Conservation (phyloP, 2,329 filamentous ascomycete genomes). For the Phyllosticta citrichinensis region DNA sequence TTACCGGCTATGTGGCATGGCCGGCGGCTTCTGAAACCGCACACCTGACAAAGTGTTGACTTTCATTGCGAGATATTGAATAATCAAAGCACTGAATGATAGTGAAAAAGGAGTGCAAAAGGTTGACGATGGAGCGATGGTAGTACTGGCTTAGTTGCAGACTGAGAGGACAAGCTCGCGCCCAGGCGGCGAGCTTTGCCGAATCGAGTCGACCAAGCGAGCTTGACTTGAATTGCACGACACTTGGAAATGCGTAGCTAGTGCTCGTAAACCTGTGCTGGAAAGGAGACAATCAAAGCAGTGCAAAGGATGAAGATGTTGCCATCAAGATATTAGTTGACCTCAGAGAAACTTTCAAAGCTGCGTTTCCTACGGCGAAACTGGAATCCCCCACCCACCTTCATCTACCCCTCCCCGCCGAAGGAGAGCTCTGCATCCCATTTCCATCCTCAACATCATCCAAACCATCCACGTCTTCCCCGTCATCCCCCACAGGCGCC, state of each 20-base stretch:
- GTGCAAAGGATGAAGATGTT: no score
- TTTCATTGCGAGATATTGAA: not conserved
- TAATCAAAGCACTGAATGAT: not conserved
- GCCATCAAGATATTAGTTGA: no score
- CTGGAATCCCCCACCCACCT: not conserved
- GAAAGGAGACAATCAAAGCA: no score
- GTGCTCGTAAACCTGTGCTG: no score
- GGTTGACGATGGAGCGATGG: not conserved
- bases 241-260: no score
- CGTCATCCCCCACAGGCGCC: constrained; percentile 14
- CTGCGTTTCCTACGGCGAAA: no score
- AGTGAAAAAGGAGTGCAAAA: not conserved
- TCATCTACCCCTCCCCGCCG: constrained; percentile 13
- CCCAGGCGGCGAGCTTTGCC: not conserved
- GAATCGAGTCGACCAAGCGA: not conserved
- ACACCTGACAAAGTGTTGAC: not conserved
- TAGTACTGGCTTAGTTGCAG: not conserved
- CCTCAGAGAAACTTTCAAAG: no score
- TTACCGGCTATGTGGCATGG: not conserved
- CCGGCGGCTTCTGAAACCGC: not conserved
- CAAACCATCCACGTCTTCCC: constrained; percentile 3
- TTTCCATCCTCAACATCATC: constrained; percentile 13
- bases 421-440: constrained; percentile 24
- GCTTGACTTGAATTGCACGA: no score
- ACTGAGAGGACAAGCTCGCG: not conserved